These are phyloP conservation scores for Beta vulgaris DNA, from an alignment of 148 eudicot species.

Conservation along the genomic window DNA sequence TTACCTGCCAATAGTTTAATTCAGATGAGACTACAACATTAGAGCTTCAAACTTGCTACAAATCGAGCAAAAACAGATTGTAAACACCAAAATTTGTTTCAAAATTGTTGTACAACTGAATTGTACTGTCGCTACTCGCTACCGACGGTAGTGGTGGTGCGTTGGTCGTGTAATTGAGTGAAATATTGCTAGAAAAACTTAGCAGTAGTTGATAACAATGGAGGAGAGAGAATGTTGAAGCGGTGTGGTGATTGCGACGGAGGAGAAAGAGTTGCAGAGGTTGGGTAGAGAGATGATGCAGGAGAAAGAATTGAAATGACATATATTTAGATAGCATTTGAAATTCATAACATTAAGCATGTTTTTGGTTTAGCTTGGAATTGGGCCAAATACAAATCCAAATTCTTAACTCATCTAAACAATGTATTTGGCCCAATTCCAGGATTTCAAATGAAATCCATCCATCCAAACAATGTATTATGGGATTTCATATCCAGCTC, in stretches of 20 bases:
- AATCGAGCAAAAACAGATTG: not conserved
- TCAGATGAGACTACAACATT: not conserved
- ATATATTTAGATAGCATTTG: not conserved
- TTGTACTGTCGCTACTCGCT: too few species aligned
- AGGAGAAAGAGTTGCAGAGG: too few species aligned
- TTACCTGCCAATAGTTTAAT: not conserved
- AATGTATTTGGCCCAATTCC: not conserved
- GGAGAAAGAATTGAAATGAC: not conserved
- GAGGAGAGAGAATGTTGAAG: not conserved
- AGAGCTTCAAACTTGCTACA: not conserved
- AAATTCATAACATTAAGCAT: not conserved
- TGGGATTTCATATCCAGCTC: too few species aligned
- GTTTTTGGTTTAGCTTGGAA: not conserved
- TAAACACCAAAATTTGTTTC: not conserved
- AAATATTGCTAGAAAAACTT: too few species aligned
- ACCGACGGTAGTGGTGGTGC: too few species aligned
- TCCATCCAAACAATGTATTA: not conserved
- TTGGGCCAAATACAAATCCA: not conserved
- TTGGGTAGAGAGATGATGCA: not conserved
- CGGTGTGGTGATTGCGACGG: not conserved
- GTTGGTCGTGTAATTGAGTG: too few species aligned
- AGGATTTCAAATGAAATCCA: not conserved
- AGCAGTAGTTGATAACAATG: too few species aligned
- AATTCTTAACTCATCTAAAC: not conserved
- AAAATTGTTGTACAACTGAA: too few species aligned